These are phyloP conservation scores for Aegilops bicornis DNA, from an alignment of 176 grass and related monocot genomes.

Conservation along the genomic window DNA sequence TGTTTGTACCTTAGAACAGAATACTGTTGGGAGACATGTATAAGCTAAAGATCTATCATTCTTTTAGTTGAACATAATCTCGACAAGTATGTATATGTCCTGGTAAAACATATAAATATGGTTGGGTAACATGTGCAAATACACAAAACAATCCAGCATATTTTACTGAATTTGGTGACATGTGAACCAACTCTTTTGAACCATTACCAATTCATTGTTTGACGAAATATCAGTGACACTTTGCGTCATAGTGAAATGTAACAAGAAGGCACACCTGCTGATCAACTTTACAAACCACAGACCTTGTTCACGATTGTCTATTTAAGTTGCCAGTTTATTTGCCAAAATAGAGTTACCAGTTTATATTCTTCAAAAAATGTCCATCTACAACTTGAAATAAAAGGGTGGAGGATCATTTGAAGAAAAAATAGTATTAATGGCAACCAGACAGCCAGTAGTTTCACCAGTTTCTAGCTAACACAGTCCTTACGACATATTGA, in stretches of 20 bases:
- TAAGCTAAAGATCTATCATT: conserved; percentile 6
- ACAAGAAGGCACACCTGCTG: background rate
- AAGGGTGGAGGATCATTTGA: background rate
- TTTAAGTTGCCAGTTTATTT: background rate
- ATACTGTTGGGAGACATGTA: conserved; percentile 4
- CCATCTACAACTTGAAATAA: background rate
- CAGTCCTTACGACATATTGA: background rate
- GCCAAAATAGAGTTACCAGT: background rate
- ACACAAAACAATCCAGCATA: background rate
- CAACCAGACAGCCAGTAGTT: background rate
- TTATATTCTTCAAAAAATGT: background rate
- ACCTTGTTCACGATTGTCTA: conserved; percentile 4
- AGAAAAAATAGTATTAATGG: conserved; percentile 13
- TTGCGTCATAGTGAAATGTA: background rate
- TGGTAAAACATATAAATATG: background rate
- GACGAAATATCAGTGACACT: background rate
- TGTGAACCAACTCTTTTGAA: background rate
- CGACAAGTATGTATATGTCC: background rate
- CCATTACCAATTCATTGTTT: background rate
- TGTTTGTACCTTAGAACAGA: conserved; percentile 15
- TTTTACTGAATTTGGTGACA: background rate
- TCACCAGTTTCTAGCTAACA: background rate
- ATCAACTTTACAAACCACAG: background rate
- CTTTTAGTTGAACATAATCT: background rate
- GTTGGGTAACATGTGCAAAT: background rate